phyloP scores from a whole-genome alignment of 148 eudicot species.

The Salicornia ramosissima region DNA sequence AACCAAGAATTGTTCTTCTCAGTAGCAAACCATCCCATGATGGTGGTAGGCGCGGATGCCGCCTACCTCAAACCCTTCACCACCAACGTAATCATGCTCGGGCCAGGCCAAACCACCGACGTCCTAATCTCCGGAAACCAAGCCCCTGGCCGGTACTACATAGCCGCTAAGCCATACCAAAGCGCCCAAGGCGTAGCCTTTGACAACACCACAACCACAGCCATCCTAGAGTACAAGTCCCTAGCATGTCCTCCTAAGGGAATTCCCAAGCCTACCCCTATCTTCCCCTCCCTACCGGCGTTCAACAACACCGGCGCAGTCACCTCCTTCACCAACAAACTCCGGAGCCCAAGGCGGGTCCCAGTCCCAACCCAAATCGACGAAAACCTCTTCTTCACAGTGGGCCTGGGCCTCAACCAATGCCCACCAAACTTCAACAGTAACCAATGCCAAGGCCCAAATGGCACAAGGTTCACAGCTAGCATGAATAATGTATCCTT shows the following conservation, averaged over 20 bases:
- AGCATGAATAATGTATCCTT: slow-evolving; percentile 93
- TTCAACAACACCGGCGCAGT: slow-evolving; percentile 64
- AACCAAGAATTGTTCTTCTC: slow-evolving; percentile 93
- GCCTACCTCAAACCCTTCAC: slow-evolving; percentile 80
- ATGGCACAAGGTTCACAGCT: slow-evolving; percentile 69
- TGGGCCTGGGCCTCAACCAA: slow-evolving; percentile 61
- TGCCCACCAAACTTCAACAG: slow-evolving; percentile 54
- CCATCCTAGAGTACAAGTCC: slow-evolving; percentile 67
- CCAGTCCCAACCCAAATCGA: slow-evolving; percentile 54
- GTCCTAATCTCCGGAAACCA: slow-evolving; percentile 69
- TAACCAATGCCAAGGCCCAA: slow-evolving; percentile 72
- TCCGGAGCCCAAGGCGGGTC: slow-evolving; percentile 51
- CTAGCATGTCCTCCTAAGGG: slow-evolving; percentile 55
- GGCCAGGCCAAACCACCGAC: slow-evolving; percentile 92
- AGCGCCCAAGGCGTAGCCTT: slow-evolving; percentile 81
- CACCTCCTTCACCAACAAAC: slow-evolving; percentile 51
- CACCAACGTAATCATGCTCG: slow-evolving; percentile 71
- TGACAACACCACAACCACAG: slow-evolving; percentile 84
- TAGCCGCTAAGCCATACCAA: slow-evolving; percentile 70
- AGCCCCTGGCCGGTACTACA: slow-evolving; percentile 67
- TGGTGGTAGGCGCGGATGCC: slow-evolving; percentile 91
- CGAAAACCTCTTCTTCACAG: slow-evolving; percentile 61
- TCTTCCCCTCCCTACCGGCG: slow-evolving; percentile 53
- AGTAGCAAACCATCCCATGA: slow-evolving; percentile 68
- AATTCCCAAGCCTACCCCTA: slow-evolving; percentile 27